Conservation (phyloP, 78 protist genomes). For the slime mould (Dictyostelium discoideum) region DNA sequence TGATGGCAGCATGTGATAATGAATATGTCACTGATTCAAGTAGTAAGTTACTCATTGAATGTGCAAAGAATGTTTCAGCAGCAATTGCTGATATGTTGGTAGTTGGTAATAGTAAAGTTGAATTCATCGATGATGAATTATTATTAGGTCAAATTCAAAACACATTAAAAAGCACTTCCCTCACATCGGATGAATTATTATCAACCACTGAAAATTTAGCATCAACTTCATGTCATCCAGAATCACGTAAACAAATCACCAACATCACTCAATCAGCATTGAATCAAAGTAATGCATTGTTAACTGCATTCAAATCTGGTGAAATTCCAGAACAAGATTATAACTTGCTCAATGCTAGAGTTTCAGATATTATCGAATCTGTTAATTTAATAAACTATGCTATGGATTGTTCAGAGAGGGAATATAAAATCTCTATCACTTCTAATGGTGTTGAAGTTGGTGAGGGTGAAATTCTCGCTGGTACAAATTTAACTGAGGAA, state of each 20-base stretch:
- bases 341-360: neutral
- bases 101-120: constrained; percentile 25
- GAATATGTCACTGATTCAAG: constrained; percentile 43
- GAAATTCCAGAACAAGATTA: constrained; percentile 44
- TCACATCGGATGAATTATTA: constrained; percentile 19
- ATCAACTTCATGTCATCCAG: constrained; percentile 62
- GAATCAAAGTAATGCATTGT: neutral
- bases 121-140: constrained; percentile 42
- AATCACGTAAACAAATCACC: constrained; percentile 8
- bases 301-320: constrained; percentile 46
- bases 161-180: neutral
- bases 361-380: constrained; percentile 46
- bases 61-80: constrained; percentile 40
- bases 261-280: neutral
- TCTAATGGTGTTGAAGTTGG: constrained; percentile 26
- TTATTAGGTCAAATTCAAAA: constrained; percentile 2
- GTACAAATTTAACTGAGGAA: constrained; percentile 38
- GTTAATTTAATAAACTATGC: constrained; percentile 28
- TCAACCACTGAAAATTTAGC: constrained; percentile 38
- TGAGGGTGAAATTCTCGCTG: constrained; percentile 3
- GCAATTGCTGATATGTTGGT: constrained; percentile 14
- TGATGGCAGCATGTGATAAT: constrained; percentile 73
- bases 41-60: constrained; percentile 27
- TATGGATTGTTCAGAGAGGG: constrained; percentile 55
- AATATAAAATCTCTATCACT: constrained; percentile 8